Evolutionary conservation across 306 rosid genomes (phyloP), one percentile per base, ranked within the genome.

Genomic region (Glycyrrhiza uralensis): DNA sequence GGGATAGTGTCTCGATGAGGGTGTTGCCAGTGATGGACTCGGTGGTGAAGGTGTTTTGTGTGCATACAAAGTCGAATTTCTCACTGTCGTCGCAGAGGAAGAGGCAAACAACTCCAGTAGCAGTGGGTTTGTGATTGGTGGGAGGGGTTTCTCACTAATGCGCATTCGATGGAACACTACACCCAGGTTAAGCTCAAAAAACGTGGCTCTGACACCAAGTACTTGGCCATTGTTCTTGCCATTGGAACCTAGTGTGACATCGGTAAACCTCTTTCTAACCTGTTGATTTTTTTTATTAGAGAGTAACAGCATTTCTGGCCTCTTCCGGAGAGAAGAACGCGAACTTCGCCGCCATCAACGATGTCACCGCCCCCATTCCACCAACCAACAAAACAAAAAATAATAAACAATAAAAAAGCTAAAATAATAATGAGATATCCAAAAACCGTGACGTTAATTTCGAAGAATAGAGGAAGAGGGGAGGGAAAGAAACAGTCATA

Each of bases 41-140:
- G 7, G 97, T 95, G 68, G 99, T 95, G 62, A 95, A 91, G 81
- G 97, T 95, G 45, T 89, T 95, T 45, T 91, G 97, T 26, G 92
- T 86, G 4, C 99, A 95, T 38, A 91, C 99, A 1, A 96, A 91
- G 73, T 96, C 99, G 17, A 95, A 95, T 79, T 91, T 95, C 72
- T 95, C 99, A 14, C 69, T 89, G n/a, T 96, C 97, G 1, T 91
- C 97, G 99, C 99, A 91, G 92, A 81, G 97, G 78, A 95, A 89
- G 85, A 80, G 95, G 72, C 99, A 88, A 45, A 84, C 52, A 89
- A 96, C 77, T 88, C 97, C 4, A 91, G 96, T 58, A 91, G 99
- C 42, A 95, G 96, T 72, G 99, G 99, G 32, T 95, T 95, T 69
- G 89, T 95, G 65, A 89, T 95, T 20, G 76, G 87, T 5, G 93